Evolutionary conservation across 2,329 filamentous ascomycete species (phyloP).

Genomic region (Polytolypa hystricis): DNA sequence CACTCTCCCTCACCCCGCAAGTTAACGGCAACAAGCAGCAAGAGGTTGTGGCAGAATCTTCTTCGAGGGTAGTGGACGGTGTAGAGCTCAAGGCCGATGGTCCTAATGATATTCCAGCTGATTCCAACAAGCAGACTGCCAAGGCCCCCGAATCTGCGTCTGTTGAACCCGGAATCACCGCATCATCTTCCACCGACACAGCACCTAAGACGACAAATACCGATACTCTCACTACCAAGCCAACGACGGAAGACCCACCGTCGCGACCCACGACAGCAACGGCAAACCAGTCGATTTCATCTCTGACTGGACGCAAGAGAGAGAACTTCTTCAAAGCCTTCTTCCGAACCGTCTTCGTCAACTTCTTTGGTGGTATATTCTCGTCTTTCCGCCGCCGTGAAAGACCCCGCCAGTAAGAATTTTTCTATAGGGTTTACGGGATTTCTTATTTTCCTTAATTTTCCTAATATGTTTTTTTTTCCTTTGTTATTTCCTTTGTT

Average conservation of each 20-base stretch:
- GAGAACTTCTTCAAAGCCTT: conserved; percentile 32
- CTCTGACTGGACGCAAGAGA: conserved; percentile 24
- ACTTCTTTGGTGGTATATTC: conserved; percentile 31
- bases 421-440: conserved; percentile 5
- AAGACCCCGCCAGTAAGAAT: conserved; percentile 20
- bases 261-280: conserved; percentile 9
- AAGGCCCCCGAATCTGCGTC: conserved; percentile 18
- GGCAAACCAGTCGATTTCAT: conserved; percentile 27
- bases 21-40: no score
- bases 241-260: conserved; percentile 12
- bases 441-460: conserved; percentile 6
- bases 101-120: no score
- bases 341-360: conserved; percentile 29
- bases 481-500: background rate
- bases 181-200: background rate
- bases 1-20: no score
- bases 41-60: no score
- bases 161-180: background rate
- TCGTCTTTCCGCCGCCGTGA: conserved; percentile 28
- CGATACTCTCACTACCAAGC: conserved; percentile 5
- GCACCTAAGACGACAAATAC: background rate
- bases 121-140: background rate
- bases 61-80: no score
- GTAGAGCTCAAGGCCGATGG: no score
- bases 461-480: conserved; percentile 11